Base-by-base conservation (phyloP, 768 basidiomycete genomes). In the Psilocybe cyanescens region DNA sequence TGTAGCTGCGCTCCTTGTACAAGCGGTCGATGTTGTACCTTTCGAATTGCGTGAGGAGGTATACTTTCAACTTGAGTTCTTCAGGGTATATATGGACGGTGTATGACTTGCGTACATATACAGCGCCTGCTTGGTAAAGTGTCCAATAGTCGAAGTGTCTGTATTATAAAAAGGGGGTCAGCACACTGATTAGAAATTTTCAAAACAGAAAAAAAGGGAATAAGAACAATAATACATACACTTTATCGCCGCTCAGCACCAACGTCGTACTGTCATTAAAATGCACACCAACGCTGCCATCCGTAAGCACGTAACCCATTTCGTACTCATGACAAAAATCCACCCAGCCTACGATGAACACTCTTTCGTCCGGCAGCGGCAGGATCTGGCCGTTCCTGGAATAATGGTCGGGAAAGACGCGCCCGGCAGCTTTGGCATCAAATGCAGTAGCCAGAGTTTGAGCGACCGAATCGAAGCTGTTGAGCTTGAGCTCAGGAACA, bases 301-400 rank as follows among this genome's bases (percentile, higher is more conserved):
- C 95, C 17, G 95, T 97, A 70, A 99, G 79, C 3, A 94, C 94
- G 73, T 97, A 99, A 1, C 97, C 97, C 93, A 98, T 99, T n/a
- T 96, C 97, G 75, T 98, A 99, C 81, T 98, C 98, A 76, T 95
- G 93, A 73, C 94, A 97, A 72, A 98, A 99, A 74, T 99, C 97
- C 45, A 99, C 91, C 97, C 97, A 99, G n/a, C 92, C 93, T 2
- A 92, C 93, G 65, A 99, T 95, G 76, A 98, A 99, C 48, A 97
- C 90, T 55, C 83, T 83, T 59, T 94, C 91, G 16, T 87, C 82
- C 0, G 81, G 82, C 2, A 93, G 67, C 3, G 76, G 78, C 14
- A 74, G 68, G 45, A 74, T 68, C 1, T 8, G 28, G 24, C 35
- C 33, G 12, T 30, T 28, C 3, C 46, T 8, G 9, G 46, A 16